A percentile compares a stretch with the other conserved stretches of the same genome.
Evolutionary conservation across 1,284 basidiomycete species (phyloP).

Genomic region (Ganoderma sinense): DNA sequence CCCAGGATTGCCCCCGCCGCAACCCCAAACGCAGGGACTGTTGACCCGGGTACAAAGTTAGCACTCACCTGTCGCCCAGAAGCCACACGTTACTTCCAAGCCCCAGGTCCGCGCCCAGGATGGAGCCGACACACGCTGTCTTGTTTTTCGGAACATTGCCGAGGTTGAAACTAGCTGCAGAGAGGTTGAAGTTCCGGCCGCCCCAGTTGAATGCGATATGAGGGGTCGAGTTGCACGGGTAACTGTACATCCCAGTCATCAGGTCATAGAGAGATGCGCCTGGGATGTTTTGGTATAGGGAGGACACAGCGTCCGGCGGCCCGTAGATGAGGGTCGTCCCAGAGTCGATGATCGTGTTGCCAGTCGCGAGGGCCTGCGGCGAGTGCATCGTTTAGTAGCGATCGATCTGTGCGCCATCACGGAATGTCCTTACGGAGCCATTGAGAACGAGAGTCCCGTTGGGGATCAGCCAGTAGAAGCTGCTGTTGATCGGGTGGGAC

Average conservation of each 20-base stretch:
- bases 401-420: not conserved
- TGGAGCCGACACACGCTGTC: conserved; percentile 37
- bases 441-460: conserved; percentile 34
- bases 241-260: conserved; percentile 38
- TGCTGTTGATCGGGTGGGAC: conserved; percentile 43
- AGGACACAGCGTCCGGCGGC: conserved; percentile 49
- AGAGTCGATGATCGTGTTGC: conserved; percentile 49
- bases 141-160: conserved; percentile 32
- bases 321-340: conserved; percentile 62
- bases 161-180: conserved; percentile 38
- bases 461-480: conserved; percentile 40
- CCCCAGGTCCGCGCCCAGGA: conserved; percentile 36
- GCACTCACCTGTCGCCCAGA: conserved; percentile 35
- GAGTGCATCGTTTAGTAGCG: not conserved
- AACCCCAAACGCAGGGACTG: not conserved
- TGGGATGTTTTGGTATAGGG: conserved; percentile 52
- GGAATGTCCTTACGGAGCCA: conserved; percentile 25
- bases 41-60: not conserved
- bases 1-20: not conserved
- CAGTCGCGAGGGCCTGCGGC: not conserved
- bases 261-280: conserved; percentile 45
- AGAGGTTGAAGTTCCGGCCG: conserved; percentile 39
- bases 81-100: conserved; percentile 39
- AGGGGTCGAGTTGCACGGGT: conserved; percentile 39
- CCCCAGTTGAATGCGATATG: conserved; percentile 41